A percentile compares a stretch with the other conserved stretches of the same genome.
phyloP scores from a whole-genome alignment of 2,329 filamentous ascomycete genomes.

The Venturia aucupariae region DNA sequence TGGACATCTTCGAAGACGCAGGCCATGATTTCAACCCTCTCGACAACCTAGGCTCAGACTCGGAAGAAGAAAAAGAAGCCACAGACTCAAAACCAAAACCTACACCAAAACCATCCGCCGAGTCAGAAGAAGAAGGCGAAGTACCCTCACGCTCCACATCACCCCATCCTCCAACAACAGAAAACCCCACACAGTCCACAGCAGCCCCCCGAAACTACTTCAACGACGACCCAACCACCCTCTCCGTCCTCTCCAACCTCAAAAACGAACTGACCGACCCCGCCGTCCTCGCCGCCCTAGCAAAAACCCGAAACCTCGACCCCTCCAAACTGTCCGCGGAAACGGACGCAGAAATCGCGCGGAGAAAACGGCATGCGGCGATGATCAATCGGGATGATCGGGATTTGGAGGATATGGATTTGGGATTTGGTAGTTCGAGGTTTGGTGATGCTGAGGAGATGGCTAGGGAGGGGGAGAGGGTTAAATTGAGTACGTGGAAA shows the following conservation, averaged over 20 bases:
- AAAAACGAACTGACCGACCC: conserved; percentile 51
- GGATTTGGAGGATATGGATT: conserved; percentile 84
- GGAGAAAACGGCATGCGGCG: conserved; percentile 51
- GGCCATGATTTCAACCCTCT: conserved; percentile 53
- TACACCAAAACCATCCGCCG: not conserved
- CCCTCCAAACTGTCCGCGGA: conserved; percentile 28
- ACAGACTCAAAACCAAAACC: conserved; percentile 2
- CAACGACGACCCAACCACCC: conserved; percentile 20
- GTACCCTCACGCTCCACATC: conserved; percentile 6
- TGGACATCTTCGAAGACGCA: conserved; percentile 53
- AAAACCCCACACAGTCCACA: conserved; percentile 12
- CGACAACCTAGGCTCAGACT: conserved; percentile 24
- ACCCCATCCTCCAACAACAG: conserved; percentile 14
- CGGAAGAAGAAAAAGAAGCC: conserved; percentile 12
- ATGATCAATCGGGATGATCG: conserved; percentile 65
- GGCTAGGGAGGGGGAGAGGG: conserved; percentile 47
- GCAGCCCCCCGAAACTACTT: conserved; percentile 28
- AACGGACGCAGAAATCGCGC: conserved; percentile 51
- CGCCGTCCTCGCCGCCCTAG: conserved; percentile 71
- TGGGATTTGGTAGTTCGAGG: conserved; percentile 85
- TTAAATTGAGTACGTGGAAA: conserved; percentile 60
- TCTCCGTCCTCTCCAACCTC: conserved; percentile 16
- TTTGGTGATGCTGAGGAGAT: conserved; percentile 83
- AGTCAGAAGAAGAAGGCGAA: not conserved
- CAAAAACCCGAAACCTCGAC: conserved; percentile 57